phyloP scores from a whole-genome alignment of 768 basidiomycete genomes.

The Termitomyces sp. region DNA sequence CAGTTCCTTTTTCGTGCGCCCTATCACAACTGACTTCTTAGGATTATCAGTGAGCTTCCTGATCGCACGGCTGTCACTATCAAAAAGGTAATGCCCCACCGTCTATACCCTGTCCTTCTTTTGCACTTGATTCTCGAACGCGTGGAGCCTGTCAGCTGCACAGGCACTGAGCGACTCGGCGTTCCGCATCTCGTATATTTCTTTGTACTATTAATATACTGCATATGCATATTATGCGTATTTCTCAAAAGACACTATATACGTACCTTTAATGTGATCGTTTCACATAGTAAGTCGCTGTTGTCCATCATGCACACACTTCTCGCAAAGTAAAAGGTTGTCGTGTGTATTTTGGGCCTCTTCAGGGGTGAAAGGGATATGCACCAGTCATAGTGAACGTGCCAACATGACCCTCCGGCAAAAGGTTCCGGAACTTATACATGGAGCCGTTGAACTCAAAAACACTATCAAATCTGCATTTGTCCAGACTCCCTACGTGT shows the following conservation, averaged over 20 bases:
- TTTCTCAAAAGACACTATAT: neutral
- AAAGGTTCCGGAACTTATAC: too few species aligned
- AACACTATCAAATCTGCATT: too few species aligned
- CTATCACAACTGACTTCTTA: neutral
- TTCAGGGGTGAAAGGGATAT: neutral
- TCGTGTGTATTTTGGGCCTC: neutral
- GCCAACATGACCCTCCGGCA: too few species aligned
- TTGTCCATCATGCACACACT: neutral
- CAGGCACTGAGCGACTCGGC: neutral
- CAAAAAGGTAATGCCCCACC: neutral
- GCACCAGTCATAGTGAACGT: neutral
- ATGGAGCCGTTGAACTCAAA: too few species aligned
- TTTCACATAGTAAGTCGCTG: neutral
- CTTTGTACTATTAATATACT: neutral
- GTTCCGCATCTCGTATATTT: neutral
- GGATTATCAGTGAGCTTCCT: slow-evolving; percentile 13
- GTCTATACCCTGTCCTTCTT: neutral
- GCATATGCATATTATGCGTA: neutral
- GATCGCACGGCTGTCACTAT: slow-evolving; percentile 5
- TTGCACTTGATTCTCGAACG: slow-evolving; percentile 2
- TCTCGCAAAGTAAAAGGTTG: neutral
- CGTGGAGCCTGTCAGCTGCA: slow-evolving; percentile 5
- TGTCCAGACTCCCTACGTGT: neutral
- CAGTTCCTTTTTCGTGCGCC: slow-evolving; percentile 25
- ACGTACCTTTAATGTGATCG: neutral